A percentile compares a stretch with the other conserved stretches of the same genome.
Conservation (phyloP, 1,284 basidiomycete species). For the Austroboletus niveus region DNA sequence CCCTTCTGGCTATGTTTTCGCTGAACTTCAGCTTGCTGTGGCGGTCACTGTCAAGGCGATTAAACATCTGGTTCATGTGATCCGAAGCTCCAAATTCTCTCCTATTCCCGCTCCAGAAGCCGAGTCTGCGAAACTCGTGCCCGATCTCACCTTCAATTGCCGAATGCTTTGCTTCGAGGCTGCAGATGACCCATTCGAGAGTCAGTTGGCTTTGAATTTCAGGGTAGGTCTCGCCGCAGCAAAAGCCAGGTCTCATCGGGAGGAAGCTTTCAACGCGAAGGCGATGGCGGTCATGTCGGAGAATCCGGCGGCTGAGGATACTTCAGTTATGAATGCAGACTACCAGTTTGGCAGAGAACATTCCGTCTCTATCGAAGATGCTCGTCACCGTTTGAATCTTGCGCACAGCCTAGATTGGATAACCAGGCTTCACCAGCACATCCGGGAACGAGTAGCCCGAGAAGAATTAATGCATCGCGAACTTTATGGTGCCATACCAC, state of each 20-base stretch:
- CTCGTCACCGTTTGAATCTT: slow-evolving; percentile 68
- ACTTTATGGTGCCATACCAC: slow-evolving; percentile 28
- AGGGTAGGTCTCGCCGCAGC: slow-evolving; percentile 77
- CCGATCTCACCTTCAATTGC: slow-evolving; percentile 63
- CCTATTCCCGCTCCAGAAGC: slow-evolving; percentile 55
- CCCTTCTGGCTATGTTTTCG: slow-evolving; percentile 76
- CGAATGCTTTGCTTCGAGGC: slow-evolving; percentile 72
- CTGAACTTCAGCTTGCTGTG: slow-evolving; percentile 70
- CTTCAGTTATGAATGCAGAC: slow-evolving; percentile 30
- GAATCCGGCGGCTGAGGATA: slow-evolving; percentile 21
- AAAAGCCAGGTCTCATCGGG: slow-evolving; percentile 70
- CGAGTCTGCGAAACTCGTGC: slow-evolving; percentile 72
- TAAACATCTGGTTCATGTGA: slow-evolving; percentile 59
- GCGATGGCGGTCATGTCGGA: slow-evolving; percentile 58
- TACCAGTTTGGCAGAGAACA: slow-evolving; percentile 63
- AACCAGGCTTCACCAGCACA: slow-evolving; percentile 45
- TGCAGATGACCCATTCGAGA: slow-evolving; percentile 89
- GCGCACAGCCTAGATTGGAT: slow-evolving; percentile 84
- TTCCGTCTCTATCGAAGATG: slow-evolving; percentile 70
- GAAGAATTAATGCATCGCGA: slow-evolving; percentile 37
- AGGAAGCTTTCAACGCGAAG: slow-evolving; percentile 82
- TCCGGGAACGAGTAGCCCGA: slow-evolving; percentile 32
- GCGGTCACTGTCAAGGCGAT: slow-evolving; percentile 65
- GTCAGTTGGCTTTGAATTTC: slow-evolving; percentile 77
- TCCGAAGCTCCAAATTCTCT: slow-evolving; percentile 45